phyloP scores from a whole-genome alignment of 768 basidiomycete genomes.

The Podaxis rugospora region DNA sequence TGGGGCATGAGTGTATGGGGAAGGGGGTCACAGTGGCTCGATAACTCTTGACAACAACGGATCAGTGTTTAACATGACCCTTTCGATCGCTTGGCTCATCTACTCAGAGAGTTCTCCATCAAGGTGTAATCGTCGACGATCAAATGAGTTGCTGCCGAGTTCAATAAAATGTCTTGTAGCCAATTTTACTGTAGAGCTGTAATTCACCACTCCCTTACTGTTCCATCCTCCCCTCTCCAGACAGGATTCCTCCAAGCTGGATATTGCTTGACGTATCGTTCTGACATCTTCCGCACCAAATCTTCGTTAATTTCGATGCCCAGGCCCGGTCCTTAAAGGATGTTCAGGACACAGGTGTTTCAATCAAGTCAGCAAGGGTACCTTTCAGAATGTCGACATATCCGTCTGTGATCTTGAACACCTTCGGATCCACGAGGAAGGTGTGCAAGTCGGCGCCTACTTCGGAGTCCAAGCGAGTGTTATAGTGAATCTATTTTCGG shows the following conservation, averaged over 20 bases:
- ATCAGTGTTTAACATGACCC: too few relatives aligned
- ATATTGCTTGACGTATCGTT: slow-evolving; percentile 29
- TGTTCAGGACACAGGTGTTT: background rate
- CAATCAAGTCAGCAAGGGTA: background rate
- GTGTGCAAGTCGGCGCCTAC: slow-evolving; percentile 52
- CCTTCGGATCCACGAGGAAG: slow-evolving; percentile 46
- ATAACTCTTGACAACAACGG: too few relatives aligned
- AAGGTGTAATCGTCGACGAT: too few relatives aligned
- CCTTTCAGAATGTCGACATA: slow-evolving; percentile 39
- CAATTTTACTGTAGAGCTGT: background rate
- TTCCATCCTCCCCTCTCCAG: slow-evolving; percentile 53
- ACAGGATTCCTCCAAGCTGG: slow-evolving; percentile 51
- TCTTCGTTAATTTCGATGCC: slow-evolving; percentile 60
- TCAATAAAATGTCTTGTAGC: background rate
- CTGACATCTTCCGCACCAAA: slow-evolving; percentile 37
- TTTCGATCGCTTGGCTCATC: too few relatives aligned
- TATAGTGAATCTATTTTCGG: slow-evolving; percentile 58
- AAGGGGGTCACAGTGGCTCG: too few relatives aligned
- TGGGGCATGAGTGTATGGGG: too few relatives aligned
- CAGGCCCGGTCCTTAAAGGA: slow-evolving; percentile 44
- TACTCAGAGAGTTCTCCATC: background rate
- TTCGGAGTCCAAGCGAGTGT: slow-evolving; percentile 28
- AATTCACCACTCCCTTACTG: slow-evolving; percentile 48
- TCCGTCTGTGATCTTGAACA: slow-evolving; percentile 52
- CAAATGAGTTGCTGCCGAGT: background rate